Base-by-base conservation (phyloP, 2,329 filamentous ascomycete species). In the Trichophyton equinum region DNA sequence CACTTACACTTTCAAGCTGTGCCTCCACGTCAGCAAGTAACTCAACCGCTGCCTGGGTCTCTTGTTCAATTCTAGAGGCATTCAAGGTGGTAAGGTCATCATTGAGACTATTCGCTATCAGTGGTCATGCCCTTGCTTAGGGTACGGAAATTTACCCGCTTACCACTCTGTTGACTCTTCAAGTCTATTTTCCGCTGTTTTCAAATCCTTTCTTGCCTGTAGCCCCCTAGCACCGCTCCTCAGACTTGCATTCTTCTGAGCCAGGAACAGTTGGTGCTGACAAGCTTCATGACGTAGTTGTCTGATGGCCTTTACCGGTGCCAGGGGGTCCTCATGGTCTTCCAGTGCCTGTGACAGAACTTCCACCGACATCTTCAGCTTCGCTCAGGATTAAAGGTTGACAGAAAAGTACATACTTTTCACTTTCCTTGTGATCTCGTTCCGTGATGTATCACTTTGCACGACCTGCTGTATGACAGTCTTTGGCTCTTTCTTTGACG, bases 191-290 rank as follows among this genome's bases (percentile, higher is more conserved):
- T 95, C 89, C 30, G 85, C 81, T 3, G 81, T 81, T 57, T 84
- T 82, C 18, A 94, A 73, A 0, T 85, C 82, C 67, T 94, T 92
- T n/a, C 89, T 79, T 0, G 89, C 89, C 63, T 86, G 81, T 78
- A 87, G 76, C 0, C 90, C 90, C 47, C 89, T 77, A 1, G 87
- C 82, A 38, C 90, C 89, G 67, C 88, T 92, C 58, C 88, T 79
- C 46, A 90, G 74, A 47, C 83, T 79, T 6, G 89, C 88, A 68
- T 89, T 85, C 65, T 91, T 88, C 67, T 89, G 85, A 0, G 85
- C 80, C 20, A 85, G 79, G 61, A 87, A 88, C 2, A 91, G 75
- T 5, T 82, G 79, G 66, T 81, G 80, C 65, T 82, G 79, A 42
- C 87, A 76, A 22, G 83, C 78, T 63, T 85, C 80, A 66, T 88